Evolutionary conservation across 306 rosid genomes (phyloP), one percentile per base, ranked within the genome.

Genomic region (Cucumis melo): DNA sequence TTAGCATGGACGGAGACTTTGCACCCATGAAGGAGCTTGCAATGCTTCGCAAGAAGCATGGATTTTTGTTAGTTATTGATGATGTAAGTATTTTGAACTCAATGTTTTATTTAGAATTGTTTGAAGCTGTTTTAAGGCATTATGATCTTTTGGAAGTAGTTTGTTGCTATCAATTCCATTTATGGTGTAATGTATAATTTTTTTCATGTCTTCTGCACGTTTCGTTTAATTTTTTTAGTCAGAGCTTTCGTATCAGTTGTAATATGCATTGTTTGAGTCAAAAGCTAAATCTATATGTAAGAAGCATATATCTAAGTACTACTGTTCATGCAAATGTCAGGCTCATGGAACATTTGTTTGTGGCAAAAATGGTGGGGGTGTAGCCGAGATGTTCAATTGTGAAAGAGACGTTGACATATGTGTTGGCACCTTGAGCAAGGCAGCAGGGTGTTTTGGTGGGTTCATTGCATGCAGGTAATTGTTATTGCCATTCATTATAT

Each of bases 1-100:
- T 94, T 87, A 94, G 98, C 85, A 94, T 94, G 98, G 98, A 94
- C 76, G 96, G 97, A 54, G 98, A 94, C 88, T 90, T 83, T 78
- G 96, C 97, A 46, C 97, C 98, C 32, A 82, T 94, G 91, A 76
- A 50, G 32, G 93, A 89, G 78, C 96, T 94, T 65, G 96, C 83
- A 77, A 84, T 80, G 38, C 93, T 94, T 55, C 91, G 98, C 53
- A 85, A 85, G 82, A 86, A 87, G 81, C 89, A 92, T 84, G 86
- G 79, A 1, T 94, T 90, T 83, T 83, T 94, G 90, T 86, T 94
- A 68, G 93, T 89, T 79, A 83, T 94, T 77, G 98, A 94, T 75
- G 98, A 94, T 87, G 98, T 90, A 87, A 85, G 92, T 76, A 72
- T 82, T 77, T 76, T 76, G 12, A 62, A 76, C 64, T 60, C 60